Base-by-base conservation (phyloP, 768 basidiomycete species). In the Mycena rosella region DNA sequence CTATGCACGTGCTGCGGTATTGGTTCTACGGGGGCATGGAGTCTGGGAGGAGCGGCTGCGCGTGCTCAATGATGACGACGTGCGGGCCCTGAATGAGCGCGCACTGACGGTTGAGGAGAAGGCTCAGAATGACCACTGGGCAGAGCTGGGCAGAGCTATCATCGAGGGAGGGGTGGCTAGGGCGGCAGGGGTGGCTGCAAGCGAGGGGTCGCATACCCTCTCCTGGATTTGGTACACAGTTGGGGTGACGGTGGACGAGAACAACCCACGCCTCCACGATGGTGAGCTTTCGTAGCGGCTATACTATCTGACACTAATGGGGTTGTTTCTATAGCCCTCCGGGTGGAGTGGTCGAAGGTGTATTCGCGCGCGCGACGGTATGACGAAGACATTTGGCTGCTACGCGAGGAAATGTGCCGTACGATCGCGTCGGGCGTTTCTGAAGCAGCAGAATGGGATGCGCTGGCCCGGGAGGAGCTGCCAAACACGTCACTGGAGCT, bases 331-430 rank as follows among this genome's bases (percentile, higher is more conserved):
- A n/a, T 40, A 63, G 61, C 61, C 3, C 51, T 63, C 18, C 36
- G 45, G 2, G 45, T 47, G 45, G 45, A 47, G 11, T 47, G 45
- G 45, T 47, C 6, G 6, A 47, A 63, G 36, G 63, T 56, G 1
- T 60, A 56, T 22, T 34, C 70, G 0, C 45, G 73, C 5, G 58
- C 42, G 6, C 24, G 51, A 5, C 67, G 65, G 15, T 74, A 71
- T 60, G 38, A 52, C 2, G 70, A 74, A 26, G 74, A 74, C 20
- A 52, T 69, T 1, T 47, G 54, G 27, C 49, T 70, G 4, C 42
- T 74, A 5, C 47, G 34, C 10, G 73, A 74, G 53, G 74, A 74
- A 47, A 74, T 73, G 73, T 48, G 71, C 26, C 52, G 65, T 3
- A 54, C 52, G 3, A 45, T 62, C 8, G 61, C 44, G 0, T 62